Evolutionary conservation across 345 rosid species (phyloP), one percentile per base, ranked within the genome.

Genomic region (Aurinia saxatilis): DNA sequence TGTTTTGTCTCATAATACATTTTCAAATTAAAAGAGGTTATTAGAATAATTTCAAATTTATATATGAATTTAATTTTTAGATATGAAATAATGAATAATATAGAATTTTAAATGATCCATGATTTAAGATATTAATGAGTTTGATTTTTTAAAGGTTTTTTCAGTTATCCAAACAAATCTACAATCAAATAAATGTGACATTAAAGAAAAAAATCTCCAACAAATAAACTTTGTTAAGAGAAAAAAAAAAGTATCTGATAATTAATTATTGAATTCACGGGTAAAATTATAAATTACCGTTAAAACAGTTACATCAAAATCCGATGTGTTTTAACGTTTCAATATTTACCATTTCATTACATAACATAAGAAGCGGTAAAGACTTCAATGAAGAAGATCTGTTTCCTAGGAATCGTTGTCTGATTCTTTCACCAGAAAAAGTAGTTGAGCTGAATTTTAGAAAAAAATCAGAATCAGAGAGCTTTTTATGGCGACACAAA

Each of bases 401-500:
- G 38, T 16, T 42, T 36, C 23, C 9, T 23, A 41, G 23, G n/a
- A 36, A 46, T 49, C 50, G 7, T 42, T 30, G 48, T 70, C 50
- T 57, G 18, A 0, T 34, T 27, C 31, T 55, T 66, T 6, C 2
- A 30, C 19, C 63, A 47, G 30, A 34, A 38, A 13, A 56, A 36
- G 39, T 55, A 39, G 71, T 25, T 50, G 34, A 51, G 42, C 52
- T 36, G 3, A 50, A 50, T n/a, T 50, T 63, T 30, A 71, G 53
- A 1, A n/a, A 27, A 29, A 1, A 13, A 27, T n/a, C n/a, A 37
- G 16, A 46, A 16, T 18, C 53, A 13, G 31, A 13, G 31, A 72
- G 42, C 15, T 37, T 45, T 60, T 12, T 21, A 72, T 81, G 89
- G 76, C 89, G 19, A 60, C 82, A 57, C 87, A 75, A 40, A 66